Percentiles rank a stretch among this genome's conserved stretches.
Conservation (phyloP, 2,329 filamentous ascomycete species). For the Penicillium sp. region DNA sequence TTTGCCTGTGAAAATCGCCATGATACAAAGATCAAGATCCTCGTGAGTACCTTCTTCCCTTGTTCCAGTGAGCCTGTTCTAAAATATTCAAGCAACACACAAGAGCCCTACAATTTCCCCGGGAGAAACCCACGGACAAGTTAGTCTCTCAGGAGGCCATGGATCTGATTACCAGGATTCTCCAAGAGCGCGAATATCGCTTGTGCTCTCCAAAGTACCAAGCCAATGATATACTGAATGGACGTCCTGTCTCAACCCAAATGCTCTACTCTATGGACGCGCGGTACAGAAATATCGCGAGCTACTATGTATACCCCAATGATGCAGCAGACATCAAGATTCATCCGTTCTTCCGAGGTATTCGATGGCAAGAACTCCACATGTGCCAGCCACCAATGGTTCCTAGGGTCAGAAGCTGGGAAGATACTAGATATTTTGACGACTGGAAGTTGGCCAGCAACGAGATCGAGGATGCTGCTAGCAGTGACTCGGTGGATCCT, state of each 20-base stretch:
- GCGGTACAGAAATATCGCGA: conserved; percentile 43
- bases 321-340: conserved; percentile 87
- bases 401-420: conserved; percentile 64
- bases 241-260: conserved; percentile 29
- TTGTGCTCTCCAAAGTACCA: conserved; percentile 75
- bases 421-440: conserved; percentile 88
- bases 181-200: conserved; percentile 71
- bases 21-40: conserved; percentile 80
- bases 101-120: conserved; percentile 67
- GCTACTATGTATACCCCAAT: conserved; percentile 71
- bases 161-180: conserved; percentile 69
- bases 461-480: conserved; percentile 42
- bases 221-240: conserved; percentile 56
- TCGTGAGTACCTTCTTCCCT: conserved; percentile 51
- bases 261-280: conserved; percentile 31
- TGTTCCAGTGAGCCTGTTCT: conserved; percentile 15
- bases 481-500: conserved; percentile 13
- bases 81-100: conserved; percentile 60
- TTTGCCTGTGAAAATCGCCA: conserved; percentile 80
- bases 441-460: conserved; percentile 65
- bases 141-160: conserved; percentile 68
- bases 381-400: conserved; percentile 72
- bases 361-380: conserved; percentile 75
- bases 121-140: conserved; percentile 50
- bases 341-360: conserved; percentile 79